These are phyloP conservation scores for Ceratobasidium sp. DNA, from an alignment of 1,284 basidiomycete genomes.

Conservation along the genomic window DNA sequence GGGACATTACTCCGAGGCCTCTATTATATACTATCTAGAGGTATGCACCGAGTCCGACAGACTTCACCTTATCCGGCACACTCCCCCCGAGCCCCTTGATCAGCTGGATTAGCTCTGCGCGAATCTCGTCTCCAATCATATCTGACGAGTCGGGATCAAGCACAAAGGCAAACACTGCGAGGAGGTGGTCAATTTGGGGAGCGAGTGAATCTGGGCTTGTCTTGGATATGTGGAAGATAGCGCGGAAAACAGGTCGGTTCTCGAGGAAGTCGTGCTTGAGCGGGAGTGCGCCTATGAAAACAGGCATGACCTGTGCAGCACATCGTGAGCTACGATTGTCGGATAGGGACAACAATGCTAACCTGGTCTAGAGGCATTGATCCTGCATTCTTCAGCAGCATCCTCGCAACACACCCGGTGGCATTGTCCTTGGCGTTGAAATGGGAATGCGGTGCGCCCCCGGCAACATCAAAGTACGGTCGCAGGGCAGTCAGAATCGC, in stretches of 20 bases:
- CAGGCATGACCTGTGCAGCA: conserved; percentile 72
- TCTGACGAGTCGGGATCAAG: conserved; percentile 78
- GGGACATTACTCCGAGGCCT: not conserved
- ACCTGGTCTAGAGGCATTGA: conserved; percentile 88
- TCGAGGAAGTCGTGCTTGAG: conserved; percentile 90
- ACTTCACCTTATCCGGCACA: conserved; percentile 78
- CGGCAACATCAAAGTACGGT: conserved; percentile 80
- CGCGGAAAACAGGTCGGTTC: conserved; percentile 89
- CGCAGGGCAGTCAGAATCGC: conserved; percentile 83
- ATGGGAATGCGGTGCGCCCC: conserved; percentile 69
- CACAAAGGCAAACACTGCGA: conserved; percentile 86
- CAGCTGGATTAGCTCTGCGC: conserved; percentile 78
- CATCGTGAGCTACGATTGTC: not conserved
- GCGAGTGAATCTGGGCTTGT: conserved; percentile 75
- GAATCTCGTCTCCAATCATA: conserved; percentile 81
- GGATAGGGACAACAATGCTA: not conserved
- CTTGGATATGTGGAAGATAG: conserved; percentile 89
- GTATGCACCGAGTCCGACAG: conserved; percentile 66
- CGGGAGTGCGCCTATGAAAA: conserved; percentile 85
- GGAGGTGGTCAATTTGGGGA: conserved; percentile 83
- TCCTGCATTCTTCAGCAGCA: conserved; percentile 84
- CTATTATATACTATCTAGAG: conserved; percentile 24
- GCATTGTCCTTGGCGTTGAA: conserved; percentile 96
- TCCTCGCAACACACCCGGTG: conserved; percentile 88
- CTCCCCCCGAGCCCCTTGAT: conserved; percentile 79